Percentiles rank a stretch among this genome's conserved stretches.
Conservation (phyloP, 768 basidiomycete species). For the Cyathus striatus region DNA sequence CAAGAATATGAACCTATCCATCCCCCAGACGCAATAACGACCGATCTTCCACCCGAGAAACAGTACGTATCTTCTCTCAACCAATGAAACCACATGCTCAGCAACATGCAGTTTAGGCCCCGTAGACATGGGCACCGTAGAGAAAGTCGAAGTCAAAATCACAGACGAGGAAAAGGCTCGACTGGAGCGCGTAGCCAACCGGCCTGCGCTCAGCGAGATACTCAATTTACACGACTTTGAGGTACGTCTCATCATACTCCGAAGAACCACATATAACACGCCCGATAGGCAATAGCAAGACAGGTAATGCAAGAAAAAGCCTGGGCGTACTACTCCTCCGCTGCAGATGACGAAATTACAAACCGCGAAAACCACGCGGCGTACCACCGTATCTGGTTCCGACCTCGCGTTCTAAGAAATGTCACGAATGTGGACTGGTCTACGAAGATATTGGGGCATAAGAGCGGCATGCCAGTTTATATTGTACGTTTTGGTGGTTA, state of each 20-base stretch:
- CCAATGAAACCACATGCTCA: neutral
- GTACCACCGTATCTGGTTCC: slow-evolving; percentile 92
- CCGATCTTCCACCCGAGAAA: slow-evolving; percentile 78
- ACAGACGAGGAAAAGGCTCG: slow-evolving; percentile 71
- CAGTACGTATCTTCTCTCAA: slow-evolving; percentile 42
- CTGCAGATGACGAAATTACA: slow-evolving; percentile 93
- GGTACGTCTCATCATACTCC: too few relatives aligned
- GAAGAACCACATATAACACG: too few relatives aligned
- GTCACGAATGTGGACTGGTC: slow-evolving; percentile 83
- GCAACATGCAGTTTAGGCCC: slow-evolving; percentile 49
- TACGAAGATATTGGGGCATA: slow-evolving; percentile 74
- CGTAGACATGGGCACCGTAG: slow-evolving; percentile 64
- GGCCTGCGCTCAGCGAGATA: slow-evolving; percentile 74
- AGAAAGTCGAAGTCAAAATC: slow-evolving; percentile 54
- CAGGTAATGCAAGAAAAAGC: slow-evolving; percentile 79
- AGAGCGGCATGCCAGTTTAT: slow-evolving; percentile 73
- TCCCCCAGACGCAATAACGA: slow-evolving; percentile 75
- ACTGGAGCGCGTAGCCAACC: slow-evolving; percentile 50
- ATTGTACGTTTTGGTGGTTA: slow-evolving; percentile 42
- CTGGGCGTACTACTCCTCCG: slow-evolving; percentile 97
- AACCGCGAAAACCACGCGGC: slow-evolving; percentile 85
- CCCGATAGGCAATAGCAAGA: slow-evolving; percentile 74
- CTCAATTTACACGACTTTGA: slow-evolving; percentile 95
- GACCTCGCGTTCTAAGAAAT: slow-evolving; percentile 80
- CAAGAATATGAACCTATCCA: slow-evolving; percentile 87